Evolutionary conservation across 441 rosid species (phyloP).

Genomic region (Bocquillonia castaneifolia): DNA sequence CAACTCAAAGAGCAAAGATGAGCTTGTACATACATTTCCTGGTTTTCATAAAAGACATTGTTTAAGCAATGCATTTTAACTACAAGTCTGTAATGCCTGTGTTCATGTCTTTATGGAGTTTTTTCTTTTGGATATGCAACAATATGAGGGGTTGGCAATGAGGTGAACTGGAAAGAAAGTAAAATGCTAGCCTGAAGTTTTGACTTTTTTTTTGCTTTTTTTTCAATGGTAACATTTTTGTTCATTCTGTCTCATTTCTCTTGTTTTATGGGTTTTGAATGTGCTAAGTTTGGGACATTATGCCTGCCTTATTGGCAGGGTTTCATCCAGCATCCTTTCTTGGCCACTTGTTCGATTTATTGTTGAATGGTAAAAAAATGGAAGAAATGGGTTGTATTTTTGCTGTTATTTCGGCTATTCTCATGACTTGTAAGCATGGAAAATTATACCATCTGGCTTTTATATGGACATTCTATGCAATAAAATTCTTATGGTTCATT

Average conservation of each 20-base stretch:
- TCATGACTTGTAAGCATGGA: background rate
- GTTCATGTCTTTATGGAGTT: too few species aligned
- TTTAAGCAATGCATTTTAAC: background rate
- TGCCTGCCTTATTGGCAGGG: background rate
- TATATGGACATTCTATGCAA: background rate
- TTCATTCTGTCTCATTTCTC: background rate
- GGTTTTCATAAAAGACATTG: background rate
- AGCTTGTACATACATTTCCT: background rate
- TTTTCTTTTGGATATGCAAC: background rate
- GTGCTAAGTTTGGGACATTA: background rate
- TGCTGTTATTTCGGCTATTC: background rate
- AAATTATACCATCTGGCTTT: background rate
- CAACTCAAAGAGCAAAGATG: background rate
- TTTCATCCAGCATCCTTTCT: background rate
- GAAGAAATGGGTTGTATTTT: background rate
- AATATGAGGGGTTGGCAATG: background rate
- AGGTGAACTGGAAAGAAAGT: background rate
- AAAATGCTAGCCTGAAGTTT: background rate
- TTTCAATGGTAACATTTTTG: background rate
- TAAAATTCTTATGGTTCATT: conserved; percentile 2
- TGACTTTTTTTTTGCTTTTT: background rate
- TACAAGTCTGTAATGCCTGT: too few species aligned
- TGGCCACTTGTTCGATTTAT: background rate
- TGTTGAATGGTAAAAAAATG: background rate
- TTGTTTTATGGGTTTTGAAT: background rate